phyloP scores from a whole-genome alignment of 2,329 filamentous ascomycete genomes.

The Botryotinia convoluta region DNA sequence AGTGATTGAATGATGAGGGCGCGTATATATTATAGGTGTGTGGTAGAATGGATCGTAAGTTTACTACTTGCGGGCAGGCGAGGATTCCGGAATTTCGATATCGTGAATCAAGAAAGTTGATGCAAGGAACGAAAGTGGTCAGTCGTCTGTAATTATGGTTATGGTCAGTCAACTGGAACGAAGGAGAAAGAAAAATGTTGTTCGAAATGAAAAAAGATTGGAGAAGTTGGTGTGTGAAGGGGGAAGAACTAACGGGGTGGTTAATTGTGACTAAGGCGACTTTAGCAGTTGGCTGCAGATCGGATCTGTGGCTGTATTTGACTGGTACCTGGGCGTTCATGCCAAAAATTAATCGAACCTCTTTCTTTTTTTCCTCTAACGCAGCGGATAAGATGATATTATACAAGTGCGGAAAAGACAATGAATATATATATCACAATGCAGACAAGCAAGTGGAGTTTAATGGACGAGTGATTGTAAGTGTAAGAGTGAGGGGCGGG shows the following conservation, averaged over 20 bases:
- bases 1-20: constrained; percentile 14
- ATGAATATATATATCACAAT: constrained; percentile 18
- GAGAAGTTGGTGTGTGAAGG: constrained; percentile 14
- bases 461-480: not conserved
- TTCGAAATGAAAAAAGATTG: not conserved
- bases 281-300: constrained; percentile 13
- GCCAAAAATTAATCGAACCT: constrained; percentile 15
- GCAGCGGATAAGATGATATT: not conserved
- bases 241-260: constrained; percentile 5
- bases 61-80: constrained; percentile 14
- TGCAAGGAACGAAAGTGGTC: constrained; percentile 27
- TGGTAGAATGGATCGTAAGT: constrained; percentile 15
- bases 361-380: not conserved
- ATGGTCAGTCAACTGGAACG: constrained; percentile 17
- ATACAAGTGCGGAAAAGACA: constrained; percentile 9
- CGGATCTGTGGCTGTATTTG: constrained; percentile 19
- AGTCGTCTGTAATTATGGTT: constrained; percentile 24
- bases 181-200: constrained; percentile 16
- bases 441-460: constrained; percentile 10
- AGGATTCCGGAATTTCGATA: constrained; percentile 25
- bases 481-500: constrained; percentile 15
- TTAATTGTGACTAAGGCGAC: constrained; percentile 1
- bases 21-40: constrained; percentile 21
- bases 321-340: constrained; percentile 14
- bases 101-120: constrained; percentile 21